Evolutionary conservation across 2,329 filamentous ascomycete species (phyloP), one percentile per base, ranked within the genome.

Genomic region (Rhynchosporium agropyri): DNA sequence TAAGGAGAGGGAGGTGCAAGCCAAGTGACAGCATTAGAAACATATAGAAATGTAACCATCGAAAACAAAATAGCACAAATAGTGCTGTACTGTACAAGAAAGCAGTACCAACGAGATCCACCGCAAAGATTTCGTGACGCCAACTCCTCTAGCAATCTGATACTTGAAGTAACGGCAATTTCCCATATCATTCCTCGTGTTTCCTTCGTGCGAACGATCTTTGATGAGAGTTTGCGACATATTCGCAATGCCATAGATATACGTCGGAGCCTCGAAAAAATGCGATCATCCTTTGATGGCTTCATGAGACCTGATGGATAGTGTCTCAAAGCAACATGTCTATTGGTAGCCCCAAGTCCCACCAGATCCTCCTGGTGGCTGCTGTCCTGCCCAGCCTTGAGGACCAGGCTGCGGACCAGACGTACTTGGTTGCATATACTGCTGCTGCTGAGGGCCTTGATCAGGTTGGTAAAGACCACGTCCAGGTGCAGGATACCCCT

Each of bases 391-490:
- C 74, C 74, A 76, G n/a, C 68, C 70, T 55, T 73, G 72, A 55
- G 61, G 58, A 6, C 69, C 70, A 58, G 71, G 62, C 60, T 74
- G 73, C 61, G 72, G 65, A 15, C 69, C 72, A 36, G 71, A 70
- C 13, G 86, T 76, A 69, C 82, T 76, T 76, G 87, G 81, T 71
- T 89, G 86, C 84, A 92, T 83, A 77, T 89, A 89, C 72, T 36
- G 33, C 72, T 36, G 33, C 72, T 87, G 84, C 58, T 86, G 80
- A 3, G 84, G 83, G 1, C 84, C 86, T 75, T 87, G 85, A 53
- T 89, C 86, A 33, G 84, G 77, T 20, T 83, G 77, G 68, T 87
- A 87, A 70, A 88, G 83, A 58, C 80, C 80, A 69, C 86, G 84
- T 7, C 80, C 78, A 31, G 82, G 78, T n/a, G 78, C 77, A 31